These are phyloP conservation scores for Coniochaeta sp. DNA, from an alignment of 2,329 filamentous ascomycete genomes.

Conservation along the genomic window DNA sequence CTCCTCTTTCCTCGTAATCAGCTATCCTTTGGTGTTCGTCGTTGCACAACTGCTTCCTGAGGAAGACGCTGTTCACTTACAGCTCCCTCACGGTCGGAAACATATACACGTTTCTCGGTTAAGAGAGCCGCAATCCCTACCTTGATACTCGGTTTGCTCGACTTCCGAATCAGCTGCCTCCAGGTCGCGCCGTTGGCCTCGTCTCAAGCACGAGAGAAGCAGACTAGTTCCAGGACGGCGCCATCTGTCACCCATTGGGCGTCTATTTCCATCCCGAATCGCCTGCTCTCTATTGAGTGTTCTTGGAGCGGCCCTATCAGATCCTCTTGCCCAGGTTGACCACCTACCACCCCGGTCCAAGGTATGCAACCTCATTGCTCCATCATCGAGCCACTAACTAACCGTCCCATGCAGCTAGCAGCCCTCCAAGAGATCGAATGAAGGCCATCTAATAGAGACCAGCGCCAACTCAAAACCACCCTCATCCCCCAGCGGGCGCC, in stretches of 20 bases:
- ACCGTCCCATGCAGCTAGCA: constrained; percentile 28
- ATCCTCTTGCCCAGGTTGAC: constrained; percentile 17
- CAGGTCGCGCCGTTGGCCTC: constrained; percentile 4
- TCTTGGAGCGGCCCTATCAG: constrained; percentile 33
- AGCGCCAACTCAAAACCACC: constrained; percentile 46
- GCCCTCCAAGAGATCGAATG: constrained; percentile 20
- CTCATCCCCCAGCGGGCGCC: constrained; percentile 29
- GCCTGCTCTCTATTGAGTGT: constrained; percentile 29
- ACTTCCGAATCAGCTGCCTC: not conserved
- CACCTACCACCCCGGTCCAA: constrained; percentile 27
- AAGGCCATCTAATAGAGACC: constrained; percentile 23
- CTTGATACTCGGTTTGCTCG: not conserved
- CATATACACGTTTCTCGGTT: not conserved
- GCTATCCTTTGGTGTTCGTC: not conserved
- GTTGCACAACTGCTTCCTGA: not conserved
- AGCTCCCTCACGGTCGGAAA: not conserved
- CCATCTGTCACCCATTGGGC: constrained; percentile 29
- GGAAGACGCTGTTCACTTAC: not conserved
- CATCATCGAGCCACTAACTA: constrained; percentile 25
- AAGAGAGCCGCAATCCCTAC: not conserved
- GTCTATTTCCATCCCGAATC: constrained; percentile 36
- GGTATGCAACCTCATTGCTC: constrained; percentile 32
- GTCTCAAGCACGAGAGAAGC: constrained; percentile 7
- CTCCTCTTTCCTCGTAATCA: not conserved
- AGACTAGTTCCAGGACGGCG: constrained; percentile 13